Percentiles rank a stretch among this genome's conserved stretches.
phyloP scores from a whole-genome alignment of 2,329 filamentous ascomycete species.

The Exophiala xenobiotica region DNA sequence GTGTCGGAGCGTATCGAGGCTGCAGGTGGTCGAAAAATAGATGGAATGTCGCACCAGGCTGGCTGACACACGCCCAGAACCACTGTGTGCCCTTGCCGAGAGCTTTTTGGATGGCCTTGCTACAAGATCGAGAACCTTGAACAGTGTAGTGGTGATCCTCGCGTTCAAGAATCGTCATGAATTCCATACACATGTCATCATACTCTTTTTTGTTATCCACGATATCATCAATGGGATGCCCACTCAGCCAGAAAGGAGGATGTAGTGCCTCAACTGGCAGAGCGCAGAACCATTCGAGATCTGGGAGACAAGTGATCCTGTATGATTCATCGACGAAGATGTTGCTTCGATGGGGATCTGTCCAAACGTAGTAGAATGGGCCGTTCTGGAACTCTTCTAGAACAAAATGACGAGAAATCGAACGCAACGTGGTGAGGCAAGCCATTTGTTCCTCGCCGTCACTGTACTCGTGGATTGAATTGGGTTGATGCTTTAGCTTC shows the following conservation, averaged over 20 bases:
- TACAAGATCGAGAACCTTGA: neutral
- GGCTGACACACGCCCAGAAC: constrained; percentile 28
- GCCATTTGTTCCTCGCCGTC: constrained; percentile 22
- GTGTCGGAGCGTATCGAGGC: constrained; percentile 24
- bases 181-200: constrained; percentile 19
- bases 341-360: constrained; percentile 42
- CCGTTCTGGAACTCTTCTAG: constrained; percentile 35
- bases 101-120: constrained; percentile 26
- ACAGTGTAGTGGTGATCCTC: constrained; percentile 16
- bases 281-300: constrained; percentile 34
- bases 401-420: constrained; percentile 31
- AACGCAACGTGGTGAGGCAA: constrained; percentile 33
- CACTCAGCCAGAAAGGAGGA: constrained; percentile 32
- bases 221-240: constrained; percentile 15
- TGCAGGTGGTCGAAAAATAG: constrained; percentile 34
- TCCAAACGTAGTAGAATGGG: constrained; percentile 39
- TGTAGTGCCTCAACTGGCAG: constrained; percentile 27
- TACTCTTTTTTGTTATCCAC: constrained; percentile 11
- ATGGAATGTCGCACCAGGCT: constrained; percentile 27
- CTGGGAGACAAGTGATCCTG: constrained; percentile 27
- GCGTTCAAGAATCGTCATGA: constrained; percentile 28
- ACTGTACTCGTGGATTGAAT: constrained; percentile 23
- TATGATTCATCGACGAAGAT: constrained; percentile 33
- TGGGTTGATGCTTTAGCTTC: constrained; percentile 32
- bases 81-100: constrained; percentile 31